A percentile compares a stretch with the other conserved stretches of the same genome.
Conservation (phyloP, 305 asterid species). For the Fraxinus greggii region DNA sequence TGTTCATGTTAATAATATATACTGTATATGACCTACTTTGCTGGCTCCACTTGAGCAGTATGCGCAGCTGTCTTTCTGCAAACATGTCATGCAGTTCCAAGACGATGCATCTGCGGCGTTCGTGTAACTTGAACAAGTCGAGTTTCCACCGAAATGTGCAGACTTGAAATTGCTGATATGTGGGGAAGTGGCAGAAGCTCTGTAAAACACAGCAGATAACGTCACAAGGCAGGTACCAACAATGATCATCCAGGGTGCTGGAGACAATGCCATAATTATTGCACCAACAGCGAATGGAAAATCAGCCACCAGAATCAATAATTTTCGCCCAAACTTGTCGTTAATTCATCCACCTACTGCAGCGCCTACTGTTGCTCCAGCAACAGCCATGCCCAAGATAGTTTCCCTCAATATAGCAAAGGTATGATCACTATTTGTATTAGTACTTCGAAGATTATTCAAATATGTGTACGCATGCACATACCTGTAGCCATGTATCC, state of each 20-base stretch:
- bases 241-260: too few relatives aligned
- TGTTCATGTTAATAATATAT: background rate
- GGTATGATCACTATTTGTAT: background rate
- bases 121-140: conserved; percentile 45
- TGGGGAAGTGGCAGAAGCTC: conserved; percentile 51
- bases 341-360: conserved; percentile 68
- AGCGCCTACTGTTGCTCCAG: conserved; percentile 72
- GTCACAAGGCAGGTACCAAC: conserved; percentile 36
- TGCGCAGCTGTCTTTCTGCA: conserved; percentile 41
- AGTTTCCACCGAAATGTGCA: conserved; percentile 45
- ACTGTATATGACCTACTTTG: conserved; percentile 34
- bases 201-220: conserved; percentile 48
- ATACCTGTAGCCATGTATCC: conserved; percentile 63
- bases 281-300: conserved; percentile 57
- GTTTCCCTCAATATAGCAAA: conserved; percentile 38
- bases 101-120: conserved; percentile 41
- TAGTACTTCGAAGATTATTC: background rate
- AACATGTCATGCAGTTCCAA: conserved; percentile 66
- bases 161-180: conserved; percentile 35
- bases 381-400: conserved; percentile 75
- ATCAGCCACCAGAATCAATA: conserved; percentile 55
- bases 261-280: conserved; percentile 48
- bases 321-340: conserved; percentile 50
- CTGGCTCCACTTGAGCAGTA: conserved; percentile 48
- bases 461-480: background rate